Conservation (phyloP, 108 stramenopile genomes). For the Stephanodiscus minutulus region DNA sequence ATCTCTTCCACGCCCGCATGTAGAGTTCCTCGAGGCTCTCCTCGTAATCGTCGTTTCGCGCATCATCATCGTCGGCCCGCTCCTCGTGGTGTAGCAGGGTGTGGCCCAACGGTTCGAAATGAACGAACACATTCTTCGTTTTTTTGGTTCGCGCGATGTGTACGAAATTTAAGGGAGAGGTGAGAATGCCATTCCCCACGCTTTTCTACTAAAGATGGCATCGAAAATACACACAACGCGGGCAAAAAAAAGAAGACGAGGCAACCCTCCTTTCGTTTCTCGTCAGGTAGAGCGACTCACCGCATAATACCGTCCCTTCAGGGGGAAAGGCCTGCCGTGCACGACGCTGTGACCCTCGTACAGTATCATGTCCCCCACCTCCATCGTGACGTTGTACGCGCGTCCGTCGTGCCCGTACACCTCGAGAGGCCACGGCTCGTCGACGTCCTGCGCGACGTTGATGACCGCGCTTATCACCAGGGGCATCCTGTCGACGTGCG, state of each 20-base stretch:
- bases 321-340: slow-evolving; percentile 90
- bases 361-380: slow-evolving; percentile 88
- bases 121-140: slow-evolving; percentile 67
- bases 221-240: no score
- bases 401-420: slow-evolving; percentile 91
- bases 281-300: slow-evolving; percentile 33
- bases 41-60: background rate
- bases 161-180: no score
- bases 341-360: slow-evolving; percentile 90
- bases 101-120: slow-evolving; percentile 68
- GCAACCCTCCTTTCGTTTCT: no score
- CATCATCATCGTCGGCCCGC: slow-evolving; percentile 6
- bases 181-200: no score
- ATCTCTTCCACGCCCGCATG: slow-evolving; percentile 38
- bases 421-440: slow-evolving; percentile 87
- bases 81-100: slow-evolving; percentile 40
- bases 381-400: slow-evolving; percentile 76
- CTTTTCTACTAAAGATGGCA: no score
- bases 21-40: slow-evolving; percentile 30
- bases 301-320: slow-evolving; percentile 82
- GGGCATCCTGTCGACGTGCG: slow-evolving; percentile 79
- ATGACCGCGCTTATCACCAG: slow-evolving; percentile 89
- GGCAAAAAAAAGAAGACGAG: background rate
- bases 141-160: no score
- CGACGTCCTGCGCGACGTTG: slow-evolving; percentile 92